phyloP scores from a whole-genome alignment of 257 asterid genomes.

The Solanum sejunctum region DNA sequence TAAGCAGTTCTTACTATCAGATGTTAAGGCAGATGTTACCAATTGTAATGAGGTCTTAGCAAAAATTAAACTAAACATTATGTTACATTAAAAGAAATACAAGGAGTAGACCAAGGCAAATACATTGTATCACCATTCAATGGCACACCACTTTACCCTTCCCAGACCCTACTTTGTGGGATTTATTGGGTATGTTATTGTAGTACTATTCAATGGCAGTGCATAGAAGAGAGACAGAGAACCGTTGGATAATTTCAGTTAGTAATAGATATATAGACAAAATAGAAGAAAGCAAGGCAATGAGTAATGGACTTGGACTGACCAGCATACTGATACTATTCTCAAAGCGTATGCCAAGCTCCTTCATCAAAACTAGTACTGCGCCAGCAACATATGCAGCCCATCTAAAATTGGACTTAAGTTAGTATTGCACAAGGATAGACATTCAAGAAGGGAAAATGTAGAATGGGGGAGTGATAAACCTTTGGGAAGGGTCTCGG shows the following conservation, averaged over 20 bases:
- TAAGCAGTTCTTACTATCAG: not conserved
- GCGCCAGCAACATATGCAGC: constrained; percentile 99
- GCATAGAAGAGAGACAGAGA: not conserved
- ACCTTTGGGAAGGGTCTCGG: constrained; percentile 94
- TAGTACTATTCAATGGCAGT: not conserved
- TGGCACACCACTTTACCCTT: not conserved
- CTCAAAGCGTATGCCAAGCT: constrained; percentile 64
- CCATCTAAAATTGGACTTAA: constrained; percentile 49
- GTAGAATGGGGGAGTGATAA: not conserved
- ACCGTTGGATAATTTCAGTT: not conserved
- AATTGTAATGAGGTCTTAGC: not conserved
- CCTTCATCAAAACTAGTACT: constrained; percentile 90
- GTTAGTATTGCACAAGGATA: constrained; percentile 13
- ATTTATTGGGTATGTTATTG: not conserved
- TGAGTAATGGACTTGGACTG: constrained; percentile 1
- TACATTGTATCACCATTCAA: not conserved
- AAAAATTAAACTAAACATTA: not conserved
- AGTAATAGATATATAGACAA: not conserved
- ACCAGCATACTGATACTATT: constrained; percentile 85
- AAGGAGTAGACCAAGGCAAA: not conserved
- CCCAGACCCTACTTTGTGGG: too few species aligned
- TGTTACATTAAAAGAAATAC: not conserved
- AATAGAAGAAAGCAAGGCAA: not conserved
- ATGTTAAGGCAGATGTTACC: not conserved
- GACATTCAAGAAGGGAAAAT: not conserved